Conservation (phyloP, 2,329 filamentous ascomycete genomes). For the Xylaria arbuscula region DNA sequence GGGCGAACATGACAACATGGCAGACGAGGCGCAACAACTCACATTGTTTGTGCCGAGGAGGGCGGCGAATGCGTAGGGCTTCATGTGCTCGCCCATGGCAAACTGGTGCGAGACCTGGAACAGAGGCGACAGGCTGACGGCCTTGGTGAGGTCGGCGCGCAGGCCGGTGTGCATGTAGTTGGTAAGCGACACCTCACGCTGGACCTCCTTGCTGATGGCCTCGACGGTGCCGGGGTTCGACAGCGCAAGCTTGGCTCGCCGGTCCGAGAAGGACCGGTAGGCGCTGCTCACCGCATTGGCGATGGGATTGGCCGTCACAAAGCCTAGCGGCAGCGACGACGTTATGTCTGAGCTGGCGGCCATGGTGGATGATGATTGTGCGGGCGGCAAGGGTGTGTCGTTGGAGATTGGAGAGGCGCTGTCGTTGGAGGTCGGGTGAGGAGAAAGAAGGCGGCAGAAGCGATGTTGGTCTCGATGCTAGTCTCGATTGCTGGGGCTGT, state of each 20-base stretch:
- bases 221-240: slow-evolving; percentile 94
- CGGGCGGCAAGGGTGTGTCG: slow-evolving; percentile 34
- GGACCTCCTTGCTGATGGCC: slow-evolving; percentile 87
- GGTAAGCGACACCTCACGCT: slow-evolving; percentile 94
- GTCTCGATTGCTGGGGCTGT: neutral
- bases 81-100: slow-evolving; percentile 90
- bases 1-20: neutral
- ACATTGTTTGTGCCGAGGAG: slow-evolving; percentile 95
- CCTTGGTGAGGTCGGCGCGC: slow-evolving; percentile 95
- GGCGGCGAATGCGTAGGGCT: slow-evolving; percentile 94
- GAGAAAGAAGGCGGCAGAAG: slow-evolving; percentile 15
- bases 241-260: slow-evolving; percentile 87
- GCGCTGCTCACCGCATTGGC: slow-evolving; percentile 77
- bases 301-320: slow-evolving; percentile 80
- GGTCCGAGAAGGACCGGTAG: slow-evolving; percentile 83
- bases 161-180: slow-evolving; percentile 98
- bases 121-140: slow-evolving; percentile 90
- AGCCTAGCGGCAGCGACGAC: slow-evolving; percentile 65
- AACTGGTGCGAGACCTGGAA: slow-evolving; percentile 99
- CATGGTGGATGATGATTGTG: slow-evolving; percentile 56
- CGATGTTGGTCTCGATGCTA: neutral
- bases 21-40: slow-evolving; percentile 51
- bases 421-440: slow-evolving; percentile 5
- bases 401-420: slow-evolving; percentile 44
- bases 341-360: slow-evolving; percentile 56